These are phyloP conservation scores for Dunaliella salina DNA, from an alignment of 163 green algal species.

Conservation along the genomic window DNA sequence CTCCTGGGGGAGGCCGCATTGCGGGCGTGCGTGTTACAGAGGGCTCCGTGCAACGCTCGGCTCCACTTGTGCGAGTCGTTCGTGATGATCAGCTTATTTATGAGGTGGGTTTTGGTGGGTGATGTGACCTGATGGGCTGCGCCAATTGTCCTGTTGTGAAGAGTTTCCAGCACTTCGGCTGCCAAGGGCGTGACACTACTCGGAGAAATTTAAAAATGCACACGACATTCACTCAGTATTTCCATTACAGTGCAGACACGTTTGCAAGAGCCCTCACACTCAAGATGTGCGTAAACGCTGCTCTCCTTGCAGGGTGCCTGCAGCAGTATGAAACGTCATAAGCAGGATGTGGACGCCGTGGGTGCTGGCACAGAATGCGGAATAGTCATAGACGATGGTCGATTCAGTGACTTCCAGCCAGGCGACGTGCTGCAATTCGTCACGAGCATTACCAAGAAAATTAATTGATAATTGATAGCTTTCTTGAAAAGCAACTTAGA, in stretches of 20 bases:
- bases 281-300: not conserved
- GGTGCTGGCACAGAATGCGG: slow-evolving; percentile 82
- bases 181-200: too few relatives aligned
- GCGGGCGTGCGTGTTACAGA: slow-evolving; percentile 68
- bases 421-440: slow-evolving; percentile 78
- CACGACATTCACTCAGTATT: not conserved
- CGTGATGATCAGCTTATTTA: slow-evolving; percentile 57
- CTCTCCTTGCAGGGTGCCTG: slow-evolving; percentile 51
- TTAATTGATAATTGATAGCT: too few relatives aligned
- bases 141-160: too few relatives aligned
- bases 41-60: slow-evolving; percentile 46
- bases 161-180: too few relatives aligned
- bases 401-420: slow-evolving; percentile 34
- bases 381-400: slow-evolving; percentile 67
- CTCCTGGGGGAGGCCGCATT: slow-evolving; percentile 28
- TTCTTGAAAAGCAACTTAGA: too few relatives aligned
- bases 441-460: not conserved
- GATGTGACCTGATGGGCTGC: too few relatives aligned
- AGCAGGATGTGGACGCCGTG: slow-evolving; percentile 75
- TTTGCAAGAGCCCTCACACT: not conserved
- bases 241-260: too few relatives aligned
- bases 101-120: not conserved
- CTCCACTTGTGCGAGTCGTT: slow-evolving; percentile 54
- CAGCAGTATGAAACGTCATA: slow-evolving; percentile 70
- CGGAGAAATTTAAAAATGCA: too few relatives aligned